Percentiles rank a stretch among this genome's conserved stretches.
These are phyloP conservation scores for Fonsecaea monophora DNA, from an alignment of 2,329 filamentous ascomycete genomes.

Conservation along the genomic window DNA sequence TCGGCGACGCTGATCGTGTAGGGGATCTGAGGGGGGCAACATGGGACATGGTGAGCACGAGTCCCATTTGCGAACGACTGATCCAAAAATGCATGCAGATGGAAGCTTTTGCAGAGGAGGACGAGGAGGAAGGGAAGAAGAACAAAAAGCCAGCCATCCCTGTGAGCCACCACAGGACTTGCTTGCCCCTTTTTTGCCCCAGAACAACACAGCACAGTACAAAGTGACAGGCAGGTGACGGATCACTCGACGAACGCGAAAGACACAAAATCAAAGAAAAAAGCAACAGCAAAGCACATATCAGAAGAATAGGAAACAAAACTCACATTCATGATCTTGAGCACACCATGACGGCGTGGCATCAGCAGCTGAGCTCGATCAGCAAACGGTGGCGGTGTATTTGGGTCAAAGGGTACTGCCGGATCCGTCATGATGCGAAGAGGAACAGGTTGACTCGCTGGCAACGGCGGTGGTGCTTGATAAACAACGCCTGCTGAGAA, in stretches of 20 bases:
- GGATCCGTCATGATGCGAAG: neutral
- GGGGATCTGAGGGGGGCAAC: constrained; percentile 49
- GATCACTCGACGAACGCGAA: neutral
- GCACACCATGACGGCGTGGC: constrained; percentile 42
- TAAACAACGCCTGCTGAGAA: neutral
- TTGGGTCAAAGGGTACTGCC: constrained; percentile 28
- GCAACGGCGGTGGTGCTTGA: too few relatives aligned
- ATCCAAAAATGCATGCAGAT: neutral
- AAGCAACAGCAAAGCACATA: too few relatives aligned
- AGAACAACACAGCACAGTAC: neutral
- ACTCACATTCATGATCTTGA: constrained; percentile 47
- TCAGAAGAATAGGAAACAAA: neutral
- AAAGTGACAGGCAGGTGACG: constrained; percentile 1
- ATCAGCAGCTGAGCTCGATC: constrained; percentile 34
- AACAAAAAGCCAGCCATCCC: neutral
- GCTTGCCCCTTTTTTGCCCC: neutral
- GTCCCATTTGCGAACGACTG: neutral
- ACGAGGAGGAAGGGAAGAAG: neutral
- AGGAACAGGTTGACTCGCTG: neutral
- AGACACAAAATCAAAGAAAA: neutral
- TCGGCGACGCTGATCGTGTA: constrained; percentile 59
- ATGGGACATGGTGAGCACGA: constrained; percentile 14
- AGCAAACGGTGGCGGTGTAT: constrained; percentile 37
- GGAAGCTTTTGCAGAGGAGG: neutral
- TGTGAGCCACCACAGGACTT: neutral